Percentiles rank a stretch among this genome's conserved stretches.
Conservation (phyloP, 306 rosid genomes). For the Hippophae gyantsensis region DNA sequence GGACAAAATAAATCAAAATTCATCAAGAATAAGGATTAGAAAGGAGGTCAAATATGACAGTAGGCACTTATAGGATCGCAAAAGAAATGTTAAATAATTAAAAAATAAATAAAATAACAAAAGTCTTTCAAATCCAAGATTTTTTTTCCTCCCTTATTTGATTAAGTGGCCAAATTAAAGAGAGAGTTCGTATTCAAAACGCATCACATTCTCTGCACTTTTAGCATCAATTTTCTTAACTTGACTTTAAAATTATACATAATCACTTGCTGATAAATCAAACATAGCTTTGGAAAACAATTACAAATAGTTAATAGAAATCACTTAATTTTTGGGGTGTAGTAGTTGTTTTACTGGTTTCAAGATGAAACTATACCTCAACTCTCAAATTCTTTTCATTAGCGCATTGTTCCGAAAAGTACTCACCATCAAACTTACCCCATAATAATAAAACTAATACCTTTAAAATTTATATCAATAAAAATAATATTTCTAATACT, state of each 20-base stretch:
- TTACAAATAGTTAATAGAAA: no score
- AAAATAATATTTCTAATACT: no score
- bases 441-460: no score
- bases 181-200: not conserved
- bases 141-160: conserved; percentile 11
- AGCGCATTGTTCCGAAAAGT: no score
- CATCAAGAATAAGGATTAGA: not conserved
- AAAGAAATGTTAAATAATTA: conserved; percentile 5
- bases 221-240: not conserved
- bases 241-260: not conserved
- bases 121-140: conserved; percentile 9
- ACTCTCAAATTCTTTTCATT: no score
- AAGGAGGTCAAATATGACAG: not conserved
- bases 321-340: no score
- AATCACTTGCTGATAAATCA: no score
- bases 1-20: conserved; percentile 3
- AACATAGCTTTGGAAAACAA: no score
- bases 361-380: no score
- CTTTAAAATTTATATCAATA: no score
- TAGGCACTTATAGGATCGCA: conserved; percentile 11
- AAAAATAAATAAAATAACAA: not conserved
- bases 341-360: no score
- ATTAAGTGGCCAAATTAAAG: conserved; percentile 16
- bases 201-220: conserved; percentile 1
- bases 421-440: no score